Conservation (phyloP, 345 rosid species). For the Hibiscus syriacus region DNA sequence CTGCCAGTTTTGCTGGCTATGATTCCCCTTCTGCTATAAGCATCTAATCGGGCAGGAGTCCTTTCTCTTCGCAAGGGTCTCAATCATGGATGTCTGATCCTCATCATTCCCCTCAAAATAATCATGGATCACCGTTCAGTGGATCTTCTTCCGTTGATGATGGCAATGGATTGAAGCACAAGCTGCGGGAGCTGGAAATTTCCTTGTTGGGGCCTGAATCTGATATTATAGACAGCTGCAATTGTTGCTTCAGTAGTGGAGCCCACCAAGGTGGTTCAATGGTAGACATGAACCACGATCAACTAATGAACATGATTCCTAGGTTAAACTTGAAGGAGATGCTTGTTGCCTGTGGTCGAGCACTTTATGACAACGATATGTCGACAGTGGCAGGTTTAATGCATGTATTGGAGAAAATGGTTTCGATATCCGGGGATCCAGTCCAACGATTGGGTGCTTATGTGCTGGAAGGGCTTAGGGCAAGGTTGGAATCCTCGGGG, state of each 20-base stretch:
- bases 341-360: slow-evolving; percentile 59
- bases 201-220: slow-evolving; percentile 61
- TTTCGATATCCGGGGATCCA: slow-evolving; percentile 81
- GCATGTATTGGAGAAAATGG: slow-evolving; percentile 72
- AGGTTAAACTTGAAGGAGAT: slow-evolving; percentile 50
- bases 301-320: slow-evolving; percentile 46
- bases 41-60: slow-evolving; percentile 49
- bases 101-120: slow-evolving; percentile 60
- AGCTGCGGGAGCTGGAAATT: slow-evolving; percentile 61
- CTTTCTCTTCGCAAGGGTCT: slow-evolving; percentile 82
- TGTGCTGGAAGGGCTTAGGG: slow-evolving; percentile 90
- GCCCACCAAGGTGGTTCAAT: slow-evolving; percentile 24
- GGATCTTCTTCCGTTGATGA: slow-evolving; percentile 57
- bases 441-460: slow-evolving; percentile 82
- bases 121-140: slow-evolving; percentile 76
- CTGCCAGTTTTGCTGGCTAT: slow-evolving; percentile 21
- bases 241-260: slow-evolving; percentile 40
- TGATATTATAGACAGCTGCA: slow-evolving; percentile 35
- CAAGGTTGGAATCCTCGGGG: slow-evolving; percentile 81
- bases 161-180: slow-evolving; percentile 42
- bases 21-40: slow-evolving; percentile 73
- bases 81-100: slow-evolving; percentile 68
- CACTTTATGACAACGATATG: slow-evolving; percentile 39
- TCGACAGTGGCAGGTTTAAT: slow-evolving; percentile 48
- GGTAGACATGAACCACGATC: slow-evolving; percentile 40